Evolutionary conservation across 495 filamentous ascomycete genomes (phyloP).

Genomic region (Penicillium paxilli): DNA sequence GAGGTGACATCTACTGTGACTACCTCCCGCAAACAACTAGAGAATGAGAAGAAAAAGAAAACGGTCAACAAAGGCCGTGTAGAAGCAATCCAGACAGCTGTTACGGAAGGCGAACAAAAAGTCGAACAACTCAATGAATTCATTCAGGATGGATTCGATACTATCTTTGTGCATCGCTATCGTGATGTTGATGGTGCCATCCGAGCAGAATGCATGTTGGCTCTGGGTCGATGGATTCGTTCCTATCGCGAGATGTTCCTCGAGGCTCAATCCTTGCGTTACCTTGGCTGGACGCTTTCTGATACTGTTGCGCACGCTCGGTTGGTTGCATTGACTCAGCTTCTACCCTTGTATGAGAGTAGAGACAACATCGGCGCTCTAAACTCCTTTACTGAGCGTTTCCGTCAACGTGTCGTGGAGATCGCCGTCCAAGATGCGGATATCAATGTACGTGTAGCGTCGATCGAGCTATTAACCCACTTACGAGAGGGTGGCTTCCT

Average conservation of each 20-base stretch:
- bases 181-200: constrained; percentile 90
- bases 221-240: constrained; percentile 84
- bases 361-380: constrained; percentile 74
- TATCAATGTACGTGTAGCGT: constrained; percentile 68
- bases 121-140: constrained; percentile 62
- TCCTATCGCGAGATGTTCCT: constrained; percentile 83
- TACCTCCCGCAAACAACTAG: constrained; percentile 74
- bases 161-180: constrained; percentile 91
- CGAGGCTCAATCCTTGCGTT: constrained; percentile 82
- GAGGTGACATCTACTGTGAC: constrained; percentile 67
- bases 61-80: constrained; percentile 73
- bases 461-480: constrained; percentile 76
- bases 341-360: constrained; percentile 72
- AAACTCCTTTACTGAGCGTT: constrained; percentile 86
- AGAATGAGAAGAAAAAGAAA: constrained; percentile 77
- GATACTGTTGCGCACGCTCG: constrained; percentile 69
- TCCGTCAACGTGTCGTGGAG: constrained; percentile 84
- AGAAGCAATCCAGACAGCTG: constrained; percentile 63
- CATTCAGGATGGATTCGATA: constrained; percentile 81
- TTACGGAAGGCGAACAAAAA: constrained; percentile 65
- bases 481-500: constrained; percentile 83
- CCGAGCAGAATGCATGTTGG: constrained; percentile 77
- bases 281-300: constrained; percentile 91
- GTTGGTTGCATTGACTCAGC: constrained; percentile 76
- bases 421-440: constrained; percentile 86